Conservation (phyloP, 2,329 filamentous ascomycete genomes). For the Geosmithia putterillii region DNA sequence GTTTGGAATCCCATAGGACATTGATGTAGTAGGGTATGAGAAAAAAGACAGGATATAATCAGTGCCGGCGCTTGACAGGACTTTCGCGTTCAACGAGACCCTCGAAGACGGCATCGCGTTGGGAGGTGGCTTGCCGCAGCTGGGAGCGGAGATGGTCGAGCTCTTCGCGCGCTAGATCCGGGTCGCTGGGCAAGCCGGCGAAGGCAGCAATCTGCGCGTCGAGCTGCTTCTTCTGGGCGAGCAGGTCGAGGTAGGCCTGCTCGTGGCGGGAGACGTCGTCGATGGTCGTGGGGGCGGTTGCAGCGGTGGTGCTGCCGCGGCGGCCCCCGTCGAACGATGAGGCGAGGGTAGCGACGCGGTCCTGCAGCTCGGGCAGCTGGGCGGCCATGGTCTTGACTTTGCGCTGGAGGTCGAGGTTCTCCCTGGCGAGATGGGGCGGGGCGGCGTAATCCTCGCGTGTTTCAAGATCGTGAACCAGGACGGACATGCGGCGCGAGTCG, state of each 20-base stretch:
- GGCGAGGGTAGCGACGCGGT: constrained; percentile 32
- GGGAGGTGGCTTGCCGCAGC: constrained; percentile 45
- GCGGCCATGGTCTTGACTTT: constrained; percentile 53
- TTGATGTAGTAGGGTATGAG: not conserved
- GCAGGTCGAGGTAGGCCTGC: constrained; percentile 41
- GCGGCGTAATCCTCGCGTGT: constrained; percentile 35
- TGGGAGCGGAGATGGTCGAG: constrained; percentile 56
- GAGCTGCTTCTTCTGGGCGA: constrained; percentile 44
- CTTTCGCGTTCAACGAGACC: constrained; percentile 52
- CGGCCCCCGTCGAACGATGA: too few species aligned
- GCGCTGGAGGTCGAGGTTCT: constrained; percentile 64
- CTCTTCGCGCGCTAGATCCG: constrained; percentile 54
- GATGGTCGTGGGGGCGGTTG: constrained; percentile 33
- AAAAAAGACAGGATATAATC: not conserved
- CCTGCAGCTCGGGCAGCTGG: constrained; percentile 50
- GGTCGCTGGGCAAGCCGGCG: constrained; percentile 59
- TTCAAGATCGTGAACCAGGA: constrained; percentile 28
- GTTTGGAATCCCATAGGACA: not conserved
- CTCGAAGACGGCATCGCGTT: constrained; percentile 66
- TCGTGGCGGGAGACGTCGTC: constrained; percentile 47
- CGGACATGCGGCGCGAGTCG: constrained; percentile 29
- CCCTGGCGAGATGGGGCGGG: constrained; percentile 45
- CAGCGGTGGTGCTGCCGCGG: too few species aligned
- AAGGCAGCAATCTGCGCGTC: constrained; percentile 54
- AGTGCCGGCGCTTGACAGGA: constrained; percentile 28